Evolutionary conservation across 2,329 filamentous ascomycete genomes (phyloP).

Genomic region (Paramyrothecium roridum): DNA sequence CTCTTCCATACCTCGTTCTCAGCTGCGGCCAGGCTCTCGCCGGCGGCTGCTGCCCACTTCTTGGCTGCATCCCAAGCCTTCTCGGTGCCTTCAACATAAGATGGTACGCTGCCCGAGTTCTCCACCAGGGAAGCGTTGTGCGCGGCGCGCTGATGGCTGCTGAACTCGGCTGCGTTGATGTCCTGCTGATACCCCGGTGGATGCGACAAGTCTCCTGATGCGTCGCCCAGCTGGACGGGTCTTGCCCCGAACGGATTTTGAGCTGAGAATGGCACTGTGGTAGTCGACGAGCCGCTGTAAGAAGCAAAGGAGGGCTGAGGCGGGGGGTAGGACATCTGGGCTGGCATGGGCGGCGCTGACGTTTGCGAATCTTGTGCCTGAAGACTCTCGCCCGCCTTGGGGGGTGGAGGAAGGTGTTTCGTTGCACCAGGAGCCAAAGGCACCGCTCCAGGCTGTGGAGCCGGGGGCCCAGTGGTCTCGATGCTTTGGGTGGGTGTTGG

Average conservation of each 20-base stretch:
- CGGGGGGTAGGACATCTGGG: constrained; percentile 47
- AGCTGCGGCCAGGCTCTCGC: constrained; percentile 53
- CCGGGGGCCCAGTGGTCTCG: constrained; percentile 38
- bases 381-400: constrained; percentile 44
- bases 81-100: constrained; percentile 26
- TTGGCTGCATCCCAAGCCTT: constrained; percentile 55
- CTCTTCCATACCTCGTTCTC: constrained; percentile 62
- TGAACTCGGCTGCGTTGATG: constrained; percentile 47
- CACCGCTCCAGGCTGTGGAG: constrained; percentile 56
- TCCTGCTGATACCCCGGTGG: constrained; percentile 58
- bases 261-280: constrained; percentile 25
- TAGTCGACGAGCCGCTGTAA: constrained; percentile 44
- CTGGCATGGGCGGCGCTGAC: constrained; percentile 40
- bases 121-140: constrained; percentile 29
- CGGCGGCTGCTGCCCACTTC: constrained; percentile 55
- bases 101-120: constrained; percentile 6
- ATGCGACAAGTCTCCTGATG: constrained; percentile 33
- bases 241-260: constrained; percentile 14
- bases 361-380: constrained; percentile 29
- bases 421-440: constrained; percentile 37
- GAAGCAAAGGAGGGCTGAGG: constrained; percentile 36
- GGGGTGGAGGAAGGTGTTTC: constrained; percentile 43
- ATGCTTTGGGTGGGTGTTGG: constrained; percentile 40
- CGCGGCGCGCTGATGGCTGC: constrained; percentile 41
- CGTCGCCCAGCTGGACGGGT: constrained; percentile 18